Evolutionary conservation across 2,329 filamentous ascomycete genomes (phyloP).

Genomic region (Pestalotiopsis sp.): DNA sequence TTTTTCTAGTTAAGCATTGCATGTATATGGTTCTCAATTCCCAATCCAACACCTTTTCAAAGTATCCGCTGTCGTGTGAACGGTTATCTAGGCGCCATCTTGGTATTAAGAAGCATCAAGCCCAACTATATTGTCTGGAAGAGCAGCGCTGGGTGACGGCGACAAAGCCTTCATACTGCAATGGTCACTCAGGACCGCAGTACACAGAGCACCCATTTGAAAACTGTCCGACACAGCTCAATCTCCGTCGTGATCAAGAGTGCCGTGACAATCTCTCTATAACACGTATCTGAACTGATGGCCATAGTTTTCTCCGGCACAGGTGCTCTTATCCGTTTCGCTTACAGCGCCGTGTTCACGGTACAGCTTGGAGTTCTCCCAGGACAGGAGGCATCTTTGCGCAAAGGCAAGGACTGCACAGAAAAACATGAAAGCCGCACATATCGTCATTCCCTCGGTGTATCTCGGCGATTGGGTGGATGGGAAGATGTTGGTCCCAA

Average conservation of each 20-base stretch:
- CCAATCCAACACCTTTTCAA: not conserved
- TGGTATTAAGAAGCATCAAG: not conserved
- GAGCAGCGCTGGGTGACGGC: not conserved
- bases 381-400: conserved; percentile 23
- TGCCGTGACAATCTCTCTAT: not conserved
- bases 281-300: conserved; percentile 27
- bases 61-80: not conserved
- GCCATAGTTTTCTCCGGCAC: conserved; percentile 25
- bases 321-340: conserved; percentile 13
- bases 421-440: conserved; percentile 32
- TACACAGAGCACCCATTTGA: not conserved
- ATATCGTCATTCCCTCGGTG: conserved; percentile 28
- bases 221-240: too few relatives aligned
- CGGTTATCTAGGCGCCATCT: not conserved
- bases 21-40: not conserved
- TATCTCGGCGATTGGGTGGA: conserved; percentile 22
- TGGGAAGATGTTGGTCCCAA: conserved; percentile 28
- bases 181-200: not conserved
- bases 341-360: conserved; percentile 21
- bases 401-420: conserved; percentile 24
- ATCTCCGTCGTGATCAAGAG: too few relatives aligned
- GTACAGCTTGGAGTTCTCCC: conserved; percentile 27
- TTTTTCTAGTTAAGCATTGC: too few relatives aligned
- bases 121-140: not conserved
- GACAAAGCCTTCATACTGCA: not conserved